These are phyloP conservation scores for Geotrichum aggregatum DNA, from an alignment of 1,139 yeast species.

Conservation along the genomic window DNA sequence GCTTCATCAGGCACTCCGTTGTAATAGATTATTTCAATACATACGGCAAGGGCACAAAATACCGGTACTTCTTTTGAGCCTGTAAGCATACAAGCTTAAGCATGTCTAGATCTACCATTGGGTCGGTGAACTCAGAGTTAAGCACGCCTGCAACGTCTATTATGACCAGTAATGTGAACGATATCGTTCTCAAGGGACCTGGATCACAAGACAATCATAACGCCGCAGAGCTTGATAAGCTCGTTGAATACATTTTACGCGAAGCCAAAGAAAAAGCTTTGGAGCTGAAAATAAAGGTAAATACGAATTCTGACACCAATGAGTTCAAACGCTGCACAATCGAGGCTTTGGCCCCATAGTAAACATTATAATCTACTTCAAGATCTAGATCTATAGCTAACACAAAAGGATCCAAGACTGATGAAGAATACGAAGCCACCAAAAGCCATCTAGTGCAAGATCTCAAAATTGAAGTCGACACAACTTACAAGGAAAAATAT, in stretches of 20 bases:
- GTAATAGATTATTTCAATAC: too few species aligned
- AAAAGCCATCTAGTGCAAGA: slow-evolving; percentile 91
- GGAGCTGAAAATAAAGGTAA: slow-evolving; percentile 77
- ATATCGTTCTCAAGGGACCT: slow-evolving; percentile 1
- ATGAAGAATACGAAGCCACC: slow-evolving; percentile 97
- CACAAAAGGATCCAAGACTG: too few species aligned
- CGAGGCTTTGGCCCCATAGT: too few species aligned
- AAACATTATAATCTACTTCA: too few species aligned
- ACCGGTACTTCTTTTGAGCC: too few species aligned
- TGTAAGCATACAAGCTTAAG: too few species aligned
- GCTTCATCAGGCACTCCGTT: too few species aligned
- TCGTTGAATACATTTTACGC: slow-evolving; percentile 97
- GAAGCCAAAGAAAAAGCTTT: slow-evolving; percentile 99
- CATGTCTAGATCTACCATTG: background rate
- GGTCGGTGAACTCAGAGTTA: background rate
- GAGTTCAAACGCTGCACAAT: too few species aligned
- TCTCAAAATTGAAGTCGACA: slow-evolving; percentile 85
- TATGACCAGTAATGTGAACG: background rate
- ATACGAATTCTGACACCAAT: too few species aligned
- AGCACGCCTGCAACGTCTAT: slow-evolving; percentile 4
- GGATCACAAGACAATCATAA: slow-evolving; percentile 5
- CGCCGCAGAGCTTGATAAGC: slow-evolving; percentile 89
- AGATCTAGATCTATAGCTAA: too few species aligned
- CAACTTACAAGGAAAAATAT: slow-evolving; percentile 71
- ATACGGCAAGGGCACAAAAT: too few species aligned